Base-by-base conservation (phyloP, 2,329 filamentous ascomycete genomes). In the Moelleriella libera region DNA sequence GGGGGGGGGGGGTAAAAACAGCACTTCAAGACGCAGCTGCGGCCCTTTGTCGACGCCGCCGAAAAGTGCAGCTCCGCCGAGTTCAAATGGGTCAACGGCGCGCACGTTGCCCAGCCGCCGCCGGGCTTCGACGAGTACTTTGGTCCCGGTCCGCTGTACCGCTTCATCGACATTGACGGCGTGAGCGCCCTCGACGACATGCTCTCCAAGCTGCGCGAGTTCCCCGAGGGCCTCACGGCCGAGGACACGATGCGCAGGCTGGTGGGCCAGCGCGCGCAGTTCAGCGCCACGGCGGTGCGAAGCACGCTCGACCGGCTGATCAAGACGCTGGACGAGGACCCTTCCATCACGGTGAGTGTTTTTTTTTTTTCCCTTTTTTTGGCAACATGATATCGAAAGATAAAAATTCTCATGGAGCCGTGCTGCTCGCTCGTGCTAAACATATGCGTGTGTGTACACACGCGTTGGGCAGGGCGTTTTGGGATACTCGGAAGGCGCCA, bases 401-500 rank as follows among this genome's bases (percentile, higher is more conserved):
- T n/a, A n/a, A n/a, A n/a, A n/a, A n/a, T n/a, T n/a, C n/a, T n/a
- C n/a, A n/a, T n/a, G n/a, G n/a, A n/a, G n/a, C n/a, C 14, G 34
- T 9, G 9, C 14, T 12, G 7, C 32, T n/a, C n/a, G n/a, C n/a
- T n/a, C n/a, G n/a, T n/a, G n/a, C n/a, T n/a, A n/a, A n/a, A n/a
- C n/a, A n/a, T n/a, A n/a, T n/a, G n/a, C n/a, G n/a, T n/a, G n/a
- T n/a, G n/a, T n/a, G n/a, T n/a, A n/a, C n/a, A n/a, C n/a, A n/a
- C n/a, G n/a, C n/a, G n/a, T n/a, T n/a, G n/a, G n/a, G n/a, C 40
- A 61, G 56, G 76, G 72, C 3, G 71, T 81, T 43, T 66, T 81
- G 14, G 77, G 77, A 1, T 81, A 80, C 54, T 79, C 75, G 0
- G 76, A 81, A 55, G 77, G 77, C 3, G 75, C 77, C 1, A 72